Conservation (phyloP, 345 rosid species). For the Aquilaria sinensis region DNA sequence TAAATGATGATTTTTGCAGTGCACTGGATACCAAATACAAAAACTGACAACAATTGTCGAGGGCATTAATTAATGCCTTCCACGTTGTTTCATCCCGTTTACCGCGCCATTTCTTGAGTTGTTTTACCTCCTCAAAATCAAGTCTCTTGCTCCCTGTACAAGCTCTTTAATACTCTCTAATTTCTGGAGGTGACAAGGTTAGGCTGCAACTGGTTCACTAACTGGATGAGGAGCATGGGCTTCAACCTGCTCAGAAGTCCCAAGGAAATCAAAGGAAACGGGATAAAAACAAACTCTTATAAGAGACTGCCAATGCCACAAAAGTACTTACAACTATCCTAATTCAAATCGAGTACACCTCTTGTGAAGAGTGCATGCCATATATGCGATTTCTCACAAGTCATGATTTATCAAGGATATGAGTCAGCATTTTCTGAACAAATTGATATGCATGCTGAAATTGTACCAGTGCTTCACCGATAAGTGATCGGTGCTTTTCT, state of each 20-base stretch:
- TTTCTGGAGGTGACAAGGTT: constrained; percentile 16
- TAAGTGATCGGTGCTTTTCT: too few relatives aligned
- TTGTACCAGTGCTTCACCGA: too few relatives aligned
- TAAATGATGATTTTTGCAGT: background rate
- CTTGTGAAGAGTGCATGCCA: too few relatives aligned
- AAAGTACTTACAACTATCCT: too few relatives aligned
- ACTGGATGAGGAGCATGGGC: constrained; percentile 36
- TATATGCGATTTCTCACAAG: too few relatives aligned
- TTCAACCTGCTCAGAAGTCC: constrained; percentile 37
- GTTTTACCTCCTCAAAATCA: constrained; percentile 7
- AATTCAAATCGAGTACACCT: too few relatives aligned
- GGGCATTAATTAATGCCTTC: background rate
- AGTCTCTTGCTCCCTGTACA: constrained; percentile 20
- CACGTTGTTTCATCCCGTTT: constrained; percentile 7
- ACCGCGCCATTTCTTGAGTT: background rate
- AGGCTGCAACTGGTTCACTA: constrained; percentile 64
- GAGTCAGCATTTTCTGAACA: too few relatives aligned
- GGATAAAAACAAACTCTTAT: too few relatives aligned
- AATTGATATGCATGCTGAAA: too few relatives aligned
- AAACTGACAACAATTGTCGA: constrained; percentile 1
- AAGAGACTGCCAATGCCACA: too few relatives aligned
- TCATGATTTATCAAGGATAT: too few relatives aligned
- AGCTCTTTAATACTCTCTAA: constrained; percentile 33
- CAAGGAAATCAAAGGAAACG: constrained; percentile 2
- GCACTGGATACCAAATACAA: constrained; percentile 3